Evolutionary conservation across 192 early-diverging fungal genomes (phyloP).

Genomic region (Mycoemilia scoparia): DNA sequence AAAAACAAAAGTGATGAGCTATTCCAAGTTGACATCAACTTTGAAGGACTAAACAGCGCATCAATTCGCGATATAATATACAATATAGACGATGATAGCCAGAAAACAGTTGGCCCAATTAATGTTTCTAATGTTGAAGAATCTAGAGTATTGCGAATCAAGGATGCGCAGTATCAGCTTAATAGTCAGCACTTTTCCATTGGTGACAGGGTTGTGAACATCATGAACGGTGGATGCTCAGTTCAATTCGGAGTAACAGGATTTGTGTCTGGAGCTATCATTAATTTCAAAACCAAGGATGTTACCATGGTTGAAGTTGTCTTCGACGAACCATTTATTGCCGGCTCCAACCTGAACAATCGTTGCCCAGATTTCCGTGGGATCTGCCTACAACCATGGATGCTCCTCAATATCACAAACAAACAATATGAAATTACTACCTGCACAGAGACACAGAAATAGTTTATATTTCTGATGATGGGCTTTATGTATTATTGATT

Average conservation of each 20-base stretch:
- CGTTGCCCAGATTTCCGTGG: conserved; percentile 62
- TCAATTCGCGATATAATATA: too few relatives aligned
- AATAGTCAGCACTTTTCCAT: conserved; percentile 58
- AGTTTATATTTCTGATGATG: too few relatives aligned
- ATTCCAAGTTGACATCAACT: too few relatives aligned
- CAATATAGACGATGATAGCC: too few relatives aligned
- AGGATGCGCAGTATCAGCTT: conserved; percentile 55
- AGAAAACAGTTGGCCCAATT: too few relatives aligned
- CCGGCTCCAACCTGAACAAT: conserved; percentile 56
- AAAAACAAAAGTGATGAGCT: too few relatives aligned
- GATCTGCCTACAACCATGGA: conserved; percentile 36
- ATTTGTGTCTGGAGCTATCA: too few relatives aligned
- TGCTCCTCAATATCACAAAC: conserved; percentile 55
- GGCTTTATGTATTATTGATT: too few relatives aligned
- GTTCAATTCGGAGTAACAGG: conserved; percentile 74
- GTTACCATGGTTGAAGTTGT: conserved; percentile 66
- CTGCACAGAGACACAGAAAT: too few relatives aligned
- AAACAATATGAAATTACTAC: too few relatives aligned
- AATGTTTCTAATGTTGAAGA: too few relatives aligned
- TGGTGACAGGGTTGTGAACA: conserved; percentile 73
- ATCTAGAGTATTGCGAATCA: conserved; percentile 70
- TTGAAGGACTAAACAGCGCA: too few relatives aligned
- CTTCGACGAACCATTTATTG: conserved; percentile 70
- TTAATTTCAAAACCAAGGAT: conserved; percentile 24
- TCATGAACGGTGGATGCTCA: conserved; percentile 37